Percentiles rank a stretch among this genome's conserved stretches.
phyloP scores from a whole-genome alignment of 2,329 filamentous ascomycete genomes.

The Botrytis aclada region DNA sequence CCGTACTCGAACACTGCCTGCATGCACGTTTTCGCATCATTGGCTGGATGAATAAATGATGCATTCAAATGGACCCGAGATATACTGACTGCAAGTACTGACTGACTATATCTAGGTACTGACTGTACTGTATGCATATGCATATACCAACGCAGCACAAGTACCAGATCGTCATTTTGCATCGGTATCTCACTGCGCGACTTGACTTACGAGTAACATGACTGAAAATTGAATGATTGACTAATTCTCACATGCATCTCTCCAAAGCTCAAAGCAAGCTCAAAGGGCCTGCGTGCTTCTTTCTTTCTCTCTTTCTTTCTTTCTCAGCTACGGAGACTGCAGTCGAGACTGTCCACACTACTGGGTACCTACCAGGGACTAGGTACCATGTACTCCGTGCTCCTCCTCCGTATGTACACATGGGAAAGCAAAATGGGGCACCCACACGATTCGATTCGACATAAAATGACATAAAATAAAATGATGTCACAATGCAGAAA shows the following conservation, averaged over 20 bases:
- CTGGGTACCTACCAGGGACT: neutral
- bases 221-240: neutral
- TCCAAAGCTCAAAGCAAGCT: neutral
- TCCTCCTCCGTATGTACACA: too few species aligned
- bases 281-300: neutral
- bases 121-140: too few species aligned
- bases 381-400: neutral
- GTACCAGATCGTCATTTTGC: neutral
- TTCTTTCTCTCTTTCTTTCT: too few species aligned
- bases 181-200: neutral
- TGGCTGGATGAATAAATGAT: neutral
- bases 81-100: too few species aligned
- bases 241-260: neutral
- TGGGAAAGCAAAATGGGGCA: too few species aligned
- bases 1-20: neutral
- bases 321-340: neutral
- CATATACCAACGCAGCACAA: neutral
- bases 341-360: neutral
- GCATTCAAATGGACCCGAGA: neutral
- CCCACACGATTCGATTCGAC: too few species aligned
- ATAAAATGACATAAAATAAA: neutral
- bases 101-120: too few species aligned
- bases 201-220: neutral
- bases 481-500: conserved; percentile 16
- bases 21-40: neutral